Base-by-base conservation (phyloP, 768 basidiomycete species). In the Leccinum imitatum region DNA sequence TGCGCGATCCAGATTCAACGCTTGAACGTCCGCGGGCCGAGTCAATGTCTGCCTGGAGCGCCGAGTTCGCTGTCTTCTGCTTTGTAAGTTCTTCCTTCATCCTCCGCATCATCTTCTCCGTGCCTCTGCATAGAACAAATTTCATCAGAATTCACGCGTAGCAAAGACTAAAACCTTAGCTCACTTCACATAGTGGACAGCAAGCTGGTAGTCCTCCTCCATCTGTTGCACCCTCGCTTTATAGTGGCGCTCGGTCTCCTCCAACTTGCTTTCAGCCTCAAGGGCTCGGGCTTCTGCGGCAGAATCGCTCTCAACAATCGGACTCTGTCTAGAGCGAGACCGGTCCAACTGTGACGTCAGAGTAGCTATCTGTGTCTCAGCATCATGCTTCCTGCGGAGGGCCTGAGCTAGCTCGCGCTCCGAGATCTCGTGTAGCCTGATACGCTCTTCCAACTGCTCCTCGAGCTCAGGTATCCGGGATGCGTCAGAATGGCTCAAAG, bases 111-210 rank as follows among this genome's bases (percentile, higher is more conserved):
- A 98, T 94, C 77, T 95, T 97, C 75, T 98, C 97, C 1, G 95
- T 98, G 50, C 93, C 93, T 82, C 92, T 94, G 70, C 33, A 60
- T 62, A 35, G 64, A 63, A 59, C 46, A 58, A 55, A 53, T 54
- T 57, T 58, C 54, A 61, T 68, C 60, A 63, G 58, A 57, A 56
- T 61, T 56, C 50, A 39, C 47, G 54, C 66, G 37, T 55, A 58
- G 53, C 41, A 58, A 30, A 53, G 53, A 35, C 33, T 56, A 60
- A 63, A 77, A 63, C 63, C 57, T 39, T 57, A 60, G 75, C 88
- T 78, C 73, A 93, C 92, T 98, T 98, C 67, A 98, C 95, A 76
- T 97, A 98, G 71, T 94, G 91, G 57, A 98, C 95, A 14, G 97
- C 96, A 54, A 95, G 85, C 69, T 95, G 91, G 74, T 99, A 98